A percentile compares a stretch with the other conserved stretches of the same genome.
Conservation (phyloP, 257 asterid genomes). For the Fraxinus cuspidata region DNA sequence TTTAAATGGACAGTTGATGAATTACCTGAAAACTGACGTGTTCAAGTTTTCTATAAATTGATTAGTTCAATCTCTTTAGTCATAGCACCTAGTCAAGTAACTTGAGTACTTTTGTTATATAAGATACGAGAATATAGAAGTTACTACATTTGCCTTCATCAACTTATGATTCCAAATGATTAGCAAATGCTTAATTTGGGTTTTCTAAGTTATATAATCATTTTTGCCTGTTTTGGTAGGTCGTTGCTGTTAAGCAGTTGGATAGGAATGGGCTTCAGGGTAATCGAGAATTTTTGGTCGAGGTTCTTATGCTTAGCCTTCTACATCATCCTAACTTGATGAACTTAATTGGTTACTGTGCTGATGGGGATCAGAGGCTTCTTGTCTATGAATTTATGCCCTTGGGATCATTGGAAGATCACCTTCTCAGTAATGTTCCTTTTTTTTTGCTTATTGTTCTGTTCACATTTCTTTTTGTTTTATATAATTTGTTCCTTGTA, state of each 20-base stretch:
- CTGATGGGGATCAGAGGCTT: slow-evolving; percentile 99
- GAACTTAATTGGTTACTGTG: slow-evolving; percentile 90
- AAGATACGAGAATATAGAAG: not conserved
- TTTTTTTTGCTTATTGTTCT: slow-evolving; percentile 7
- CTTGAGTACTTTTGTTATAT: not conserved
- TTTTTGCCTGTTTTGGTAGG: slow-evolving; percentile 47
- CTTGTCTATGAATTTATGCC: slow-evolving; percentile 98
- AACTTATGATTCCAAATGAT: not conserved
- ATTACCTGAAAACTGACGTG: not conserved
- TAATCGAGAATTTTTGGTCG: slow-evolving; percentile 92
- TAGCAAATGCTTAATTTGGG: not conserved
- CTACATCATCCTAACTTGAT: slow-evolving; percentile 95
- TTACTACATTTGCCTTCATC: not conserved
- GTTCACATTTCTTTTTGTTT: not conserved
- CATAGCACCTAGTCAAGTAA: not conserved
- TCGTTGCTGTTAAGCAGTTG: slow-evolving; percentile 92
- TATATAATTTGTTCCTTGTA: not conserved
- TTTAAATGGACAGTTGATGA: not conserved
- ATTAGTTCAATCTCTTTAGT: not conserved
- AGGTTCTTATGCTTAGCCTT: slow-evolving; percentile 98
- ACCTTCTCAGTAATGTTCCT: slow-evolving; percentile 76
- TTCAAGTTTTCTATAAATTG: not conserved
- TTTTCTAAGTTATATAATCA: not conserved
- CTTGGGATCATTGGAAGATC: slow-evolving; percentile 95
- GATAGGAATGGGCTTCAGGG: slow-evolving; percentile 99